Evolutionary conservation across 2,329 filamentous ascomycete species (phyloP).

Genomic region (Pyrenochaeta sp.): DNA sequence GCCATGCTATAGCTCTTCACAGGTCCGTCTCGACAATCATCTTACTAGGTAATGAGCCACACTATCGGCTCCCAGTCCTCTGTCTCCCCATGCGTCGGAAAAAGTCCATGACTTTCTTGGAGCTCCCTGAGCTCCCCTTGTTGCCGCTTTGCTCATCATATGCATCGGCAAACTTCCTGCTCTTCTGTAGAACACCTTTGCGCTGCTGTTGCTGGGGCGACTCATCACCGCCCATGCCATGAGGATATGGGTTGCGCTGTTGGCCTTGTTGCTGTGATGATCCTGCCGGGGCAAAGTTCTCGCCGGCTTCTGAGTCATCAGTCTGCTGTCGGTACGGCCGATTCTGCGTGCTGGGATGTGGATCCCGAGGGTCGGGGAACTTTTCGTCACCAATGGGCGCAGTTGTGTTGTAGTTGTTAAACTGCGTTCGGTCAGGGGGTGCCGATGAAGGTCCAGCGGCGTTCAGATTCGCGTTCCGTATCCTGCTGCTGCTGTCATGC

Average conservation of each 20-base stretch:
- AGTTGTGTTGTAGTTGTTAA: conserved; percentile 32
- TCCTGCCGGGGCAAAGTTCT: conserved; percentile 30
- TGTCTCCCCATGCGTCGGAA: conserved; percentile 88
- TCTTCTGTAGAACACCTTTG: conserved; percentile 77
- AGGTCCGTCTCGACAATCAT: neutral
- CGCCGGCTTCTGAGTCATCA: conserved; percentile 48
- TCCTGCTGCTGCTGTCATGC: conserved; percentile 40
- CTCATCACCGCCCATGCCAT: conserved; percentile 46
- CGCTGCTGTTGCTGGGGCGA: conserved; percentile 27
- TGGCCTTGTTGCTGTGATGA: conserved; percentile 10
- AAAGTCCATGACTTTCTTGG: conserved; percentile 96
- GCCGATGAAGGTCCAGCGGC: conserved; percentile 43
- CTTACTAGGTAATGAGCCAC: conserved; percentile 1
- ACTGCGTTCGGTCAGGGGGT: conserved; percentile 48
- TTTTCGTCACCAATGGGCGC: conserved; percentile 46
- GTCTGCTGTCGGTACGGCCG: conserved; percentile 39
- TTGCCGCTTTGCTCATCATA: conserved; percentile 70
- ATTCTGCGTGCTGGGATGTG: conserved; percentile 38
- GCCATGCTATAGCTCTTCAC: neutral
- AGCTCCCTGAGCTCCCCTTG: conserved; percentile 68
- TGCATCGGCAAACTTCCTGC: conserved; percentile 84
- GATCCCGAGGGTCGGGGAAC: conserved; percentile 43
- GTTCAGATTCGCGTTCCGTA: conserved; percentile 24
- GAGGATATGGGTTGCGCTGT: conserved; percentile 51
- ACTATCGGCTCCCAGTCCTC: conserved; percentile 48